Conservation (phyloP, 495 filamentous ascomycete species). For the Margaritispora aquatica region DNA sequence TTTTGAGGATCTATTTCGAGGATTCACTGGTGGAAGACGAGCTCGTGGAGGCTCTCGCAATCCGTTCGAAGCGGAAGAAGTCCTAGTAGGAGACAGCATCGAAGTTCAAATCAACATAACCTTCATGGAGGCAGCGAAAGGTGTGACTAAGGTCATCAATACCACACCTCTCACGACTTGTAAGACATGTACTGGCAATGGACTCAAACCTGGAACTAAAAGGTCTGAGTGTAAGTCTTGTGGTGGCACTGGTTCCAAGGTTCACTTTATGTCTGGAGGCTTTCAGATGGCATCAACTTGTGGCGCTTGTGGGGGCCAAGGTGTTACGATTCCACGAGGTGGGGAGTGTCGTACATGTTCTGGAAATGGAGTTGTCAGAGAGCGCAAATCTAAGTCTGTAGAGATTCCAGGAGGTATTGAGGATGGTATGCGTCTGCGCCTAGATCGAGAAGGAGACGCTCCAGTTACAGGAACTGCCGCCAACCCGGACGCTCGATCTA, state of each 20-base stretch:
- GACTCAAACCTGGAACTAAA: conserved; percentile 74
- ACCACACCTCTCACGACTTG: conserved; percentile 75
- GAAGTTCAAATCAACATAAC: conserved; percentile 87
- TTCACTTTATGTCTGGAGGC: conserved; percentile 83
- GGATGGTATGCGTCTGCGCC: conserved; percentile 84
- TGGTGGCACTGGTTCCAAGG: conserved; percentile 76
- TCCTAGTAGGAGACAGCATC: conserved; percentile 85
- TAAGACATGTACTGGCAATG: conserved; percentile 72
- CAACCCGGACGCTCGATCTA: conserved; percentile 49
- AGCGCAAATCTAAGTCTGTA: conserved; percentile 70
- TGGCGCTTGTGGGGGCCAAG: conserved; percentile 68
- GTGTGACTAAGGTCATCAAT: conserved; percentile 67
- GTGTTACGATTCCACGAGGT: conserved; percentile 63
- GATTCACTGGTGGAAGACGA: conserved; percentile 61
- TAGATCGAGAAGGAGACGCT: conserved; percentile 80
- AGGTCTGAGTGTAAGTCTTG: conserved; percentile 69
- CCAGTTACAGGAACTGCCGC: conserved; percentile 62
- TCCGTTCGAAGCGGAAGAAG: conserved; percentile 64
- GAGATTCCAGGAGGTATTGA: conserved; percentile 94
- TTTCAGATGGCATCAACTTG: conserved; percentile 96
- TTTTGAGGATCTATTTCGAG: conserved; percentile 91
- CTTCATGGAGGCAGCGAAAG: conserved; percentile 95
- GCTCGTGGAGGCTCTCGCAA: conserved; percentile 44
- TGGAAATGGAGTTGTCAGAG: conserved; percentile 72
- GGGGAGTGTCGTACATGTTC: conserved; percentile 71